Evolutionary conservation across 2,329 filamentous ascomycete genomes (phyloP).

Genomic region (Calonectria hongkongensis): DNA sequence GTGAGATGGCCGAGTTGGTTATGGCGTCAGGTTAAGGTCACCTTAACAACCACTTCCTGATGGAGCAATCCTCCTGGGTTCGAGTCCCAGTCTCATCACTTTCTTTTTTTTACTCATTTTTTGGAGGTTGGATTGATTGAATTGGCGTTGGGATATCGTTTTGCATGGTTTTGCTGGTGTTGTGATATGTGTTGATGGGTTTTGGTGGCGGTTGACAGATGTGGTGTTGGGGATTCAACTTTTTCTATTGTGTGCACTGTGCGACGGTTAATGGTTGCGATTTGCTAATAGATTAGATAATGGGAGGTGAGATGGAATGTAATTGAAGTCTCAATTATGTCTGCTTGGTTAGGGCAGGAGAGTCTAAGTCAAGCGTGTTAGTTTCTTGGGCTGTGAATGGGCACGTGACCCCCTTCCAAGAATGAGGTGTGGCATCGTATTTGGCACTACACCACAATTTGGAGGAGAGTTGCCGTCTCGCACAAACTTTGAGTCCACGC

Average conservation of each 20-base stretch:
- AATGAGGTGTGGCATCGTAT: not conserved
- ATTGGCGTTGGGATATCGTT: not conserved
- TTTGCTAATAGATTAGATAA: not conserved
- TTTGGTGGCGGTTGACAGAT: too few relatives aligned
- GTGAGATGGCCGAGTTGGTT: slow-evolving; percentile 62
- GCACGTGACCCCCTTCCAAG: not conserved
- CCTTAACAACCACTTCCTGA: slow-evolving; percentile 57
- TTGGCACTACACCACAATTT: not conserved
- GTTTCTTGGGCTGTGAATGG: not conserved
- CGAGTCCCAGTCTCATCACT: slow-evolving; percentile 60
- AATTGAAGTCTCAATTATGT: not conserved
- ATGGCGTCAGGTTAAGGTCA: slow-evolving; percentile 61
- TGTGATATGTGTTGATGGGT: too few relatives aligned
- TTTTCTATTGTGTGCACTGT: not conserved
- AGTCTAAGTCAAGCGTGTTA: not conserved
- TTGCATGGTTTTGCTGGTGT: slow-evolving; percentile 9
- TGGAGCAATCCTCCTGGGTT: slow-evolving; percentile 62
- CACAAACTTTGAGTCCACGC: not conserved
- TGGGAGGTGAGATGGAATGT: not conserved
- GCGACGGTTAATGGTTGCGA: not conserved
- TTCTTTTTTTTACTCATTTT: slow-evolving; percentile 25
- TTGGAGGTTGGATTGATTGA: too few relatives aligned
- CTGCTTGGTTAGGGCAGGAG: not conserved
- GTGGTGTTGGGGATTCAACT: not conserved
- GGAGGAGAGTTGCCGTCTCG: not conserved